Evolutionary conservation across 2,329 filamentous ascomycete genomes (phyloP).

Genomic region (Fusarium pseudocircinatum): DNA sequence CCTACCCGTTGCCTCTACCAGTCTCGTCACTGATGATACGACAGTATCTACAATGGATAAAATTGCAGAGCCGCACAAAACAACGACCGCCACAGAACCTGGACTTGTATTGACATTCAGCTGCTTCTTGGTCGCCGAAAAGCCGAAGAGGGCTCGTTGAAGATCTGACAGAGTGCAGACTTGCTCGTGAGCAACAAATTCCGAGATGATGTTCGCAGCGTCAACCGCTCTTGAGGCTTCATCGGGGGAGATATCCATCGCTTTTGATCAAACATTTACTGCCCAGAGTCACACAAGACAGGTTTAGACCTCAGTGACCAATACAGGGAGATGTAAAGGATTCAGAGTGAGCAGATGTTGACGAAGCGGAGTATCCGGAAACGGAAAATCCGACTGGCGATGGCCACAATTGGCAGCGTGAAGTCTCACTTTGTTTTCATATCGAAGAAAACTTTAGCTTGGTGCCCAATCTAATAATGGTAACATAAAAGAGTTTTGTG

Average conservation of each 20-base stretch:
- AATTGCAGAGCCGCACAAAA: constrained; percentile 33
- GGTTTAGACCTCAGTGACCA: too few species aligned
- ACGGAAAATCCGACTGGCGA: constrained; percentile 7
- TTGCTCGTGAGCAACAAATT: constrained; percentile 30
- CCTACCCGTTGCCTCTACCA: background rate
- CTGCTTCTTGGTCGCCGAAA: background rate
- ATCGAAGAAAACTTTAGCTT: background rate
- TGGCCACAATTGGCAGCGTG: background rate
- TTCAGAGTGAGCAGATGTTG: background rate
- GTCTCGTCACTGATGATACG: constrained; percentile 4
- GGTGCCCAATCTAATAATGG: too few species aligned
- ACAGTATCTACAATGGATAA: constrained; percentile 26
- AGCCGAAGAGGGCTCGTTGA: background rate
- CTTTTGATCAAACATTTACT: background rate
- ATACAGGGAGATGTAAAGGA: background rate
- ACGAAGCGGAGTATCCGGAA: constrained; percentile 17
- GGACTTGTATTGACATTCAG: background rate
- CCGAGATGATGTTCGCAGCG: constrained; percentile 21
- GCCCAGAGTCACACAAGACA: background rate
- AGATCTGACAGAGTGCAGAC: constrained; percentile 11
- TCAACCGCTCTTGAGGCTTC: background rate
- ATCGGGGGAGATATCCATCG: background rate
- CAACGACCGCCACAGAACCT: constrained; percentile 7
- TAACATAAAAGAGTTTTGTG: background rate
- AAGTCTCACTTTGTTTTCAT: background rate